These are phyloP conservation scores for Podaxis carcinomalis DNA, from an alignment of 768 basidiomycete species.

Conservation along the genomic window DNA sequence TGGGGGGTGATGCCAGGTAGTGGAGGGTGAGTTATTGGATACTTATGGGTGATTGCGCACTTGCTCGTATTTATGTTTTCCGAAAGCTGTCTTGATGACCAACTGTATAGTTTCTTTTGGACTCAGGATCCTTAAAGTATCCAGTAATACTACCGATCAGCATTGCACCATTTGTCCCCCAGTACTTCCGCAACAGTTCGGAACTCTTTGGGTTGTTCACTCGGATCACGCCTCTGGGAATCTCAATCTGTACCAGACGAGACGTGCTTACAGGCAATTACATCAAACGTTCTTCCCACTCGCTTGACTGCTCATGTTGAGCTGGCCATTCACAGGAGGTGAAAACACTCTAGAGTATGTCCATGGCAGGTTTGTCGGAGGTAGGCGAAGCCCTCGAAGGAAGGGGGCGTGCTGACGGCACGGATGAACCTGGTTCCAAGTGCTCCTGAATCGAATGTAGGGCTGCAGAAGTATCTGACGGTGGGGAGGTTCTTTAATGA, in stretches of 20 bases:
- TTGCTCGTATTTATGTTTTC: neutral
- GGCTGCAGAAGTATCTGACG: neutral
- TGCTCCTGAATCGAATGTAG: neutral
- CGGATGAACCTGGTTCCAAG: neutral
- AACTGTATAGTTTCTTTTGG: too few relatives aligned
- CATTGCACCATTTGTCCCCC: too few relatives aligned
- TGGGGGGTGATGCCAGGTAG: neutral
- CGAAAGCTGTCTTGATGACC: neutral
- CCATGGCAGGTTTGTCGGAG: neutral
- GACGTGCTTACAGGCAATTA: too few relatives aligned
- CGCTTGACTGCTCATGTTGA: too few relatives aligned
- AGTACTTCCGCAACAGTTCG: too few relatives aligned
- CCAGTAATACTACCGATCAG: neutral
- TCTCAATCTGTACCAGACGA: too few relatives aligned
- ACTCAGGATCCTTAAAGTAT: neutral
- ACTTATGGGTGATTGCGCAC: neutral
- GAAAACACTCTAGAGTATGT: too few relatives aligned
- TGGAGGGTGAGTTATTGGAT: neutral
- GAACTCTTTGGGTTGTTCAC: too few relatives aligned
- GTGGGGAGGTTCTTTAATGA: neutral
- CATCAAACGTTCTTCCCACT: too few relatives aligned
- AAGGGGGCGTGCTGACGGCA: neutral
- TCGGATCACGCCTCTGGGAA: too few relatives aligned
- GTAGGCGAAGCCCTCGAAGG: neutral
- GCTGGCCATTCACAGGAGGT: too few relatives aligned